Evolutionary conservation across 2,329 filamentous ascomycete genomes (phyloP), one percentile per base, ranked within the genome.

Genomic region (Juglanconis sp.): DNA sequence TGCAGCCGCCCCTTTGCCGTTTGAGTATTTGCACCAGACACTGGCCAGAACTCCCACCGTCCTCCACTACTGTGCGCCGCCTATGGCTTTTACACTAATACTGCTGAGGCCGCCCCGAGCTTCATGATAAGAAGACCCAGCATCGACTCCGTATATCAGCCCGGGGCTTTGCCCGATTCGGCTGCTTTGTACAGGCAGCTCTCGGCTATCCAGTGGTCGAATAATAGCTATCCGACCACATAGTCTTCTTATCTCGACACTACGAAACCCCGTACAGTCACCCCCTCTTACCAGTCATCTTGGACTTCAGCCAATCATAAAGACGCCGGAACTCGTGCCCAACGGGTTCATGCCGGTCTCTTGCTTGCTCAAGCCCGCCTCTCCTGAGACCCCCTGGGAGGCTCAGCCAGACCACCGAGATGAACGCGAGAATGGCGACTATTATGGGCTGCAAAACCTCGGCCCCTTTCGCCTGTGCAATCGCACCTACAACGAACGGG

Each of bases 401-500:
- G 49, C 31, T 35, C 31, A 59, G 32, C 82, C 82, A 85, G 38
- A 81, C 64, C 1, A 74, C 46, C 11, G 79, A 63, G 56, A 82
- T 78, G 30, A 76, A 71, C 4, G 71, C 72, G 9, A 86, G 67
- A 36, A 84, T 71, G 1, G 76, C 77, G 48, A 86, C 64, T 15
- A 83, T 72, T 17, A 86, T 77, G 3, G 84, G 83, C 68, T 87
- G 83, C 63, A 87, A 69, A 2, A 83, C 82, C 61, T 76, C 69
- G 0, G 87, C 84, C 0, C 85, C 84, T 60, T 76, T 80, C 48
- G 71, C 76, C 64, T 84, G 76, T 3, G 88, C 87, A 68, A 91
- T 86, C 2, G 86, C 87, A 3, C 88, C 89, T 0, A 90, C 84
- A 0, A 82, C 82, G 79, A 92, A 78, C 50, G 89, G 79, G 72